A percentile compares a stretch with the other conserved stretches of the same genome.
phyloP scores from a whole-genome alignment of 106 monocot species.

The Dendrobium huoshanense region DNA sequence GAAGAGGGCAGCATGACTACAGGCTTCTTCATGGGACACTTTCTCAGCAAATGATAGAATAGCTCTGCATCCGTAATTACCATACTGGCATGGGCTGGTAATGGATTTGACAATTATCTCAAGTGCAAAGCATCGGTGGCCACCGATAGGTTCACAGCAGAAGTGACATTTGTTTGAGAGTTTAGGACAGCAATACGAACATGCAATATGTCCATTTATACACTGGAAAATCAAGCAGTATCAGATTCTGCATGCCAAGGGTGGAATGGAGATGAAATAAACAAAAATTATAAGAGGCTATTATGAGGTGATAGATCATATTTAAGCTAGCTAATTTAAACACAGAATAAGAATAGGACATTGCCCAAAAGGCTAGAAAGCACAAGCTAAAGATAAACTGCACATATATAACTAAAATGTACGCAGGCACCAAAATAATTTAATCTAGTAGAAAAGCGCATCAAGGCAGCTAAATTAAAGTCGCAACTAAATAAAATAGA shows the following conservation, averaged over 20 bases:
- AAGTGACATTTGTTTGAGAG: conserved; percentile 60
- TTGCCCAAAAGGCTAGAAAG: no score
- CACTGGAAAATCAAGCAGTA: conserved; percentile 48
- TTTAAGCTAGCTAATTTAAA: no score
- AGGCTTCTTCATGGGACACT: conserved; percentile 41
- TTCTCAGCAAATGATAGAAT: conserved; percentile 22
- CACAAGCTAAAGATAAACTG: no score
- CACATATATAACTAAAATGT: no score
- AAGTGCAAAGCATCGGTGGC: conserved; percentile 51
- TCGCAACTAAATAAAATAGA: no score
- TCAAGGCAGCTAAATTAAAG: no score
- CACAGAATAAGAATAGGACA: no score
- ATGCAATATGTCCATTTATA: conserved; percentile 69
- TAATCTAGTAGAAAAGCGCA: no score
- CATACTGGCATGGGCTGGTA: conserved; percentile 34
- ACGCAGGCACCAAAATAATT: no score
- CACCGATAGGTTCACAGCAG: conserved; percentile 30
- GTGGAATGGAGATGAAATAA: no score
- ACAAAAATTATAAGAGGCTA: no score
- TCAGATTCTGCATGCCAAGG: not conserved
- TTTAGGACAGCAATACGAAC: conserved; percentile 48
- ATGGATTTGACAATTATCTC: conserved; percentile 80
- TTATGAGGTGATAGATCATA: no score
- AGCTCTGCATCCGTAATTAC: conserved; percentile 41
- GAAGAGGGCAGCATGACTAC: conserved; percentile 37